Evolutionary conservation across 2,329 filamentous ascomycete genomes (phyloP).

Genomic region (Lachnellula occidentalis): DNA sequence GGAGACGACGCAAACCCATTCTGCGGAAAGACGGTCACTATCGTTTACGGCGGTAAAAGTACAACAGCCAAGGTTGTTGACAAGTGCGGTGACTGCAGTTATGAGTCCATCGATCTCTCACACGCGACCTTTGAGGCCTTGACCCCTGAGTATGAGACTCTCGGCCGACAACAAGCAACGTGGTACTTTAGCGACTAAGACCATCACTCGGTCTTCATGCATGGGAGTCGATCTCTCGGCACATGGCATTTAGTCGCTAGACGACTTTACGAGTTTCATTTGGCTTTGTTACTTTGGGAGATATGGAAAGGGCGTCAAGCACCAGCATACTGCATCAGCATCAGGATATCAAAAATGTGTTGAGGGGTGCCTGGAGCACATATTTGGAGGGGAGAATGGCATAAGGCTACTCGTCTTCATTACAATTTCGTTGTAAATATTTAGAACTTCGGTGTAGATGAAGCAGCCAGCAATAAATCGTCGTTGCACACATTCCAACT

Average conservation of each 20-base stretch:
- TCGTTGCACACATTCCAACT: neutral
- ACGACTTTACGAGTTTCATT: conserved; percentile 27
- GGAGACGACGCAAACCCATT: conserved; percentile 57
- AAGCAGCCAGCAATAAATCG: neutral
- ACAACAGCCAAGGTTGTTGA: conserved; percentile 58
- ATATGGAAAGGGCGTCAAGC: conserved; percentile 6
- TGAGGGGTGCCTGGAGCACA: conserved; percentile 17
- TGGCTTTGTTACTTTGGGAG: conserved; percentile 7
- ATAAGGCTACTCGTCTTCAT: neutral
- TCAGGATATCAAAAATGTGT: conserved; percentile 6
- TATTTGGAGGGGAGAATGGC: neutral
- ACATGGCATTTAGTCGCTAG: conserved; percentile 20
- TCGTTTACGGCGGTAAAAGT: conserved; percentile 61
- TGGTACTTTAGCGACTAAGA: conserved; percentile 43
- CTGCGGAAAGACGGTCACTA: conserved; percentile 64
- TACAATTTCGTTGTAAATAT: neutral
- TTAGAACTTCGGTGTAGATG: neutral
- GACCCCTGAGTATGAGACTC: conserved; percentile 33
- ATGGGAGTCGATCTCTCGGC: conserved; percentile 29
- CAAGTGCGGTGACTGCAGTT: conserved; percentile 67
- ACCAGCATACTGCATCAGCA: conserved; percentile 8
- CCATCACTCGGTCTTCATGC: conserved; percentile 2
- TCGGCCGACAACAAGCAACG: conserved; percentile 37
- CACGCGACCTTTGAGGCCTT: conserved; percentile 50
- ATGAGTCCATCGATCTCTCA: conserved; percentile 54